Evolutionary conservation across 768 basidiomycete genomes (phyloP).

Genomic region (Royoungia palumana): DNA sequence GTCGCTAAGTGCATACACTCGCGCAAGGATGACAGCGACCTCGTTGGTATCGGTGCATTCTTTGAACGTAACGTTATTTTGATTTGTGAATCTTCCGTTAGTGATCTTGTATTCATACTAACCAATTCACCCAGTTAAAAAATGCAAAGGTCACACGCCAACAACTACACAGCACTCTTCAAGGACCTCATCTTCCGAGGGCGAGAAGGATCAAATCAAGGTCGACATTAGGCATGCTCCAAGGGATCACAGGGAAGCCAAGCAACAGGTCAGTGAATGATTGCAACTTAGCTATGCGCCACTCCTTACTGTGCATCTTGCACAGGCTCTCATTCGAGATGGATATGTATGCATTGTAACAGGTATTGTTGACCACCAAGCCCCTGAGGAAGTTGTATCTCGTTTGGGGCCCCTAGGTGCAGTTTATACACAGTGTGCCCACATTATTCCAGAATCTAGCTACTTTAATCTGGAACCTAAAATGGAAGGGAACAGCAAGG

Average conservation of each 20-base stretch:
- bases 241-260: conserved; percentile 3
- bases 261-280: conserved; percentile 1
- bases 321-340: conserved; percentile 37
- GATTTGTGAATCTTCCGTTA: not conserved
- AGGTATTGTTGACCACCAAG: conserved; percentile 24
- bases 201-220: not conserved
- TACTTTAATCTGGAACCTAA: not conserved
- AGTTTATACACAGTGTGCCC: not conserved
- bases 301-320: not conserved
- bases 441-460: conserved; percentile 6
- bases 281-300: not conserved
- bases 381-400: too few species aligned
- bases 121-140: conserved; percentile 8
- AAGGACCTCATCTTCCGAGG: conserved; percentile 13
- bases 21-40: not conserved
- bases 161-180: conserved; percentile 10
- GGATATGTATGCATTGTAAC: conserved; percentile 34
- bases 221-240: not conserved
- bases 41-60: not conserved
- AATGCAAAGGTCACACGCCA: conserved; percentile 18
- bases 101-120: not conserved
- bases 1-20: conserved; percentile 4
- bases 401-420: too few species aligned
- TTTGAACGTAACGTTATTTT: conserved; percentile 5
- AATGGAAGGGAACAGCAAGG: not conserved